Evolutionary conservation across 495 filamentous ascomycete genomes (phyloP).

Genomic region (Hyphodiscus hymeniophilus): DNA sequence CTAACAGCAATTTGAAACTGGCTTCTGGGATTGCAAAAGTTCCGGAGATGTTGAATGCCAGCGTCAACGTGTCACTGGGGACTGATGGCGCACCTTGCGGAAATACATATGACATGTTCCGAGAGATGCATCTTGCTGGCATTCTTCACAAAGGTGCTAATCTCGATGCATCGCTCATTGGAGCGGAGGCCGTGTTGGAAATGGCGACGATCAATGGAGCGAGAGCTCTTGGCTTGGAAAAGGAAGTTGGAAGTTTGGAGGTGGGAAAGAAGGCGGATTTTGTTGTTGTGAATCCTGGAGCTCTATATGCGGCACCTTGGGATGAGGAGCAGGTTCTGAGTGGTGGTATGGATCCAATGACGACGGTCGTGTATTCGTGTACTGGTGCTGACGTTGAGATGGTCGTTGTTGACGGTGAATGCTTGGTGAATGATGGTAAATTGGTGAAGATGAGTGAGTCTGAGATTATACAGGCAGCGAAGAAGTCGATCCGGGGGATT

Average conservation of each 20-base stretch:
- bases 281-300: constrained; percentile 25
- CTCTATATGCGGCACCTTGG: constrained; percentile 8
- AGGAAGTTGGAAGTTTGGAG: constrained; percentile 40
- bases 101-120: constrained; percentile 22
- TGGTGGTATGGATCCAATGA: constrained; percentile 14
- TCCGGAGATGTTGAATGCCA: constrained; percentile 13
- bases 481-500: constrained; percentile 13
- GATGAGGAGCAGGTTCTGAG: constrained; percentile 8
- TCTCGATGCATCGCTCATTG: constrained; percentile 6
- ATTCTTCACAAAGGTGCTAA: constrained; percentile 17
- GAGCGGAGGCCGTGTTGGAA: constrained; percentile 13
- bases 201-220: constrained; percentile 28
- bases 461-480: constrained; percentile 12
- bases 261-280: constrained; percentile 49
- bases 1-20: constrained; percentile 19
- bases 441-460: constrained; percentile 13
- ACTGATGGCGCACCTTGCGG: constrained; percentile 20
- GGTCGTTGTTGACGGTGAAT: constrained; percentile 19
- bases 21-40: constrained; percentile 14
- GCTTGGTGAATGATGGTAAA: constrained; percentile 10
- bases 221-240: constrained; percentile 39
- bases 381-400: constrained; percentile 16
- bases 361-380: constrained; percentile 16
- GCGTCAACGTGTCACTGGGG: constrained; percentile 13
- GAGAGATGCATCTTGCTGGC: constrained; percentile 19